Evolutionary conservation across 2,329 filamentous ascomycete species (phyloP), one percentile per base, ranked within the genome.

Genomic region (Ceratocystis cacaofunesta): DNA sequence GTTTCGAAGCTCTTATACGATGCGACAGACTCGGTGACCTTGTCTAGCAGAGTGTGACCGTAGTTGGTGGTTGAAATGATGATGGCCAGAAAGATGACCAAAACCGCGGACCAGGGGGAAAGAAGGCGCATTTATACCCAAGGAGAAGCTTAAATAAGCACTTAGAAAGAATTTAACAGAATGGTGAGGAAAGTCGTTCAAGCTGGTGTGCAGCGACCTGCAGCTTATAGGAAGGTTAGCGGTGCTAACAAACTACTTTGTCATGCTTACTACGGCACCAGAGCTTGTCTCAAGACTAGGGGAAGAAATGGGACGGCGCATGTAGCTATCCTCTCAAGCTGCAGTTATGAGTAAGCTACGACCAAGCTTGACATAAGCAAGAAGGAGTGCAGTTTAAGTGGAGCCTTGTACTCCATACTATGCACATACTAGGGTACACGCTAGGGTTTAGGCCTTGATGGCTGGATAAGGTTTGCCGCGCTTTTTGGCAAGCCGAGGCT

Each of bases 111-210:
- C 60, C 71, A 65, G 67, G 72, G 69, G 68, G 70, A 68, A 70
- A 74, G 68, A 58, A 74, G 75, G 68, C 70, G 70, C 75, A 77
- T 77, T 74, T 77, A 76, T 77, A 75, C 70, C 66, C 48, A 22
- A 0, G n/a, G 3, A 12, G 25, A 44, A n/a, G 60, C 32, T 61
- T 8, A 7, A 28, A 22, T 6, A 25, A 12, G 44, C 15, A 44
- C 19, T 4, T 19, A 4, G 3, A 43, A 17, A 48, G 63, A 58
- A 61, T 19, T 10, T 8, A n/a, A 10, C 44, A 50, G 12, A 63
- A 41, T 19, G 41, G 5, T 17, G 41, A 25, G 41, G 25, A 65
- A 22, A 28, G n/a, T 36, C 5, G 12, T 25, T 25, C 2, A n/a
- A 36, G 5, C n/a, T 60, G 28, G n/a, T 32, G 30, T n/a, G 3